phyloP scores from a whole-genome alignment of 2,329 filamentous ascomycete species.

The Fusarium xyrophilum region DNA sequence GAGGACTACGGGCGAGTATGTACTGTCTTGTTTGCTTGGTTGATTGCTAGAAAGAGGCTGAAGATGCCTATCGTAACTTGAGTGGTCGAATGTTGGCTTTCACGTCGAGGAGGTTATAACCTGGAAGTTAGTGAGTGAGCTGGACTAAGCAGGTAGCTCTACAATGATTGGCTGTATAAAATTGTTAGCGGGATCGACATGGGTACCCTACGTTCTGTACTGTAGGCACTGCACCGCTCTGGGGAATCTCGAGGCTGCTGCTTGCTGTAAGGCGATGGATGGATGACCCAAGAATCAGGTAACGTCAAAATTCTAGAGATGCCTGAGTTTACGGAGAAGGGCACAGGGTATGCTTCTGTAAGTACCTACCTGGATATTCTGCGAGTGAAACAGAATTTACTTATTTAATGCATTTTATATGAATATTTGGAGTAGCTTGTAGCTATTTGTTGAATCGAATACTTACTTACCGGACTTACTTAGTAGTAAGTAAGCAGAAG shows the following conservation, averaged over 20 bases:
- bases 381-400: too few species aligned
- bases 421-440: not conserved
- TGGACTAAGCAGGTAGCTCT: not conserved
- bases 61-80: slow-evolving; percentile 13
- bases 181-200: slow-evolving; percentile 30
- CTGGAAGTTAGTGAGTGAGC: slow-evolving; percentile 9
- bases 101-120: slow-evolving; percentile 3
- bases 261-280: not conserved
- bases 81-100: slow-evolving; percentile 15
- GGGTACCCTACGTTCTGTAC: not conserved
- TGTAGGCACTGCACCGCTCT: not conserved
- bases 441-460: not conserved
- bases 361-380: not conserved
- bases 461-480: not conserved
- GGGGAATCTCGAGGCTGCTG: slow-evolving; percentile 10
- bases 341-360: not conserved
- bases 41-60: slow-evolving; percentile 1
- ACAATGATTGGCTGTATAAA: slow-evolving; percentile 22
- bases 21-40: slow-evolving; percentile 4
- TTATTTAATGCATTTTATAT: not conserved
- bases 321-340: not conserved
- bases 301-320: not conserved
- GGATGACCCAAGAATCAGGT: not conserved
- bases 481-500: not conserved
- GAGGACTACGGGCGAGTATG: not conserved